Conservation (phyloP, 2,329 filamentous ascomycete species). For the Ceratocystis alfenasii region DNA sequence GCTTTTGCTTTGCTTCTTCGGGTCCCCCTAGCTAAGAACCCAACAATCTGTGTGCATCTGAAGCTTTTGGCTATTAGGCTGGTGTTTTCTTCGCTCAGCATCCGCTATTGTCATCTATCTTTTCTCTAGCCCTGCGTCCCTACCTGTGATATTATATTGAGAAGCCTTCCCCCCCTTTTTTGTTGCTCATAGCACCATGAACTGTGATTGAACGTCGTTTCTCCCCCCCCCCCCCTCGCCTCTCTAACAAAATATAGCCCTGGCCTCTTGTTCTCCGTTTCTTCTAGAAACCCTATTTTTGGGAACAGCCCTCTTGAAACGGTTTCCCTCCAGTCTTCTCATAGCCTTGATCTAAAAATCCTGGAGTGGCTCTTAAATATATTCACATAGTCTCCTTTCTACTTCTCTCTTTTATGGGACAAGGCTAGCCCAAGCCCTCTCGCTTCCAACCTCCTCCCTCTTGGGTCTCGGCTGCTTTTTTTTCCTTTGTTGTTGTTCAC, state of each 20-base stretch:
- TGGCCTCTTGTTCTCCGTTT: neutral
- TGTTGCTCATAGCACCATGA: neutral
- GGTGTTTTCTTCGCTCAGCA: too few relatives aligned
- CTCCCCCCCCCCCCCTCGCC: neutral
- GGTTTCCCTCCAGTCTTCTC: neutral
- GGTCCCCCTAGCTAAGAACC: neutral
- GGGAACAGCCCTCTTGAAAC: conserved; percentile 1
- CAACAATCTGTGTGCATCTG: too few relatives aligned
- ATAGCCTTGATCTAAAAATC: neutral
- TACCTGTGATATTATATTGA: neutral
- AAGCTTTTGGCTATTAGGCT: too few relatives aligned
- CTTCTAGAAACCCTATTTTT: conserved; percentile 1
- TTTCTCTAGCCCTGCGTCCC: neutral
- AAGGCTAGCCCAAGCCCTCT: conserved; percentile 2
- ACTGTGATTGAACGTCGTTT: neutral
- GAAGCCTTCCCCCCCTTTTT: neutral
- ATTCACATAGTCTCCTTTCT: too few relatives aligned
- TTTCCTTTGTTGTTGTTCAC: neutral
- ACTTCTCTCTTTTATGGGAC: neutral
- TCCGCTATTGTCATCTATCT: neutral
- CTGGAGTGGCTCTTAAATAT: too few relatives aligned
- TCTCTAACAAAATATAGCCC: neutral
- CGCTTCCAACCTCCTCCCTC: neutral
- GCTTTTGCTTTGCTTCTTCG: neutral
- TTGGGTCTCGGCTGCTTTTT: neutral